phyloP scores from a whole-genome alignment of 257 asterid species.

The Penstemon barbatus region DNA sequence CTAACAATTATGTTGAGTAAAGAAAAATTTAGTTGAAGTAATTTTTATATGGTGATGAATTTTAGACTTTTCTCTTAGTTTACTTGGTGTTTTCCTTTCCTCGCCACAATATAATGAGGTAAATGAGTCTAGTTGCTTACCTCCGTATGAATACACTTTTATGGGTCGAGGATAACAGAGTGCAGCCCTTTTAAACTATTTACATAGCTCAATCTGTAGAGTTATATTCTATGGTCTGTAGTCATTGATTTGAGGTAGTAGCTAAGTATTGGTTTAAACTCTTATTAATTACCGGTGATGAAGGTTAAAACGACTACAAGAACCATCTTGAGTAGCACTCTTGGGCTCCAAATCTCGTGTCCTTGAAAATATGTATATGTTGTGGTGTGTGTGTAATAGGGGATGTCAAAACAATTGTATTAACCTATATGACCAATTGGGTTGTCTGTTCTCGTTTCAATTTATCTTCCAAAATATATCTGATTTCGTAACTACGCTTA shows the following conservation, averaged over 20 bases:
- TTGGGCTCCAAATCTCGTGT: background rate
- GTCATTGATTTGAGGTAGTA: constrained; percentile 3
- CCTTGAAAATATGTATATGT: too few species aligned
- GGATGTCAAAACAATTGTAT: background rate
- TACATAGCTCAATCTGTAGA: background rate
- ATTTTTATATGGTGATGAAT: background rate
- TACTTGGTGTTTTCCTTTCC: too few species aligned
- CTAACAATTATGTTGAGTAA: background rate
- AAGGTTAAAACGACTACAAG: constrained; percentile 9
- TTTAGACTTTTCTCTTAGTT: too few species aligned
- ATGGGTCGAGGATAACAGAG: background rate
- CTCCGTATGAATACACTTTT: too few species aligned
- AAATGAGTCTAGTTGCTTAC: too few species aligned
- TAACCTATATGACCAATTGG: background rate
- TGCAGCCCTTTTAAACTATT: background rate
- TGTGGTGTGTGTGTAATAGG: too few species aligned
- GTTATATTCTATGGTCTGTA: background rate
- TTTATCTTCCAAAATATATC: background rate
- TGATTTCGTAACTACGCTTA: constrained; percentile 16
- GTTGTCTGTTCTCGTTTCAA: background rate
- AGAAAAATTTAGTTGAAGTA: background rate
- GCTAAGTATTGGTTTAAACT: background rate
- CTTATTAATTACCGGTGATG: background rate
- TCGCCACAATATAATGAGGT: too few species aligned
- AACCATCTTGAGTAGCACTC: background rate